Evolutionary conservation across 495 filamentous ascomycete species (phyloP), one percentile per base, ranked within the genome.

Genomic region (Astrothelium subdiscretum): DNA sequence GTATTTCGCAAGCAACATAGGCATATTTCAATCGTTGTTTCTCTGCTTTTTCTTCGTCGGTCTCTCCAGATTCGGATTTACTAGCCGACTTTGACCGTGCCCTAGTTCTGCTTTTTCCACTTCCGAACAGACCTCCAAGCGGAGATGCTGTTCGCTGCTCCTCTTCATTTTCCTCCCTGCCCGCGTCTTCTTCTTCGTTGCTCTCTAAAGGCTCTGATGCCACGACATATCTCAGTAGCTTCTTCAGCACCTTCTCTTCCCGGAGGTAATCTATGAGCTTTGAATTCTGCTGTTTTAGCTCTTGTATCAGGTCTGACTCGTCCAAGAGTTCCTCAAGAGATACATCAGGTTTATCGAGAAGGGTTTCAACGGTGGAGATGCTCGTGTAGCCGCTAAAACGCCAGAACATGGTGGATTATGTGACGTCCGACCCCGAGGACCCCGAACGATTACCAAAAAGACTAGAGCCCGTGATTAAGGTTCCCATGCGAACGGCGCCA

Each of bases 181-280:
- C 87, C 57, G 86, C 80, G 57, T 86, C 82, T 54, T 87, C 85
- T 42, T 63, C 63, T 44, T 57, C 48, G 12, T 58, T 31, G 12
- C 48, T 20, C 43, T 74, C 73, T n/a, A 73, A 59, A 2, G 63
- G 77, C 75, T 81, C 82, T 32, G 92, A 88, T 20, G 90, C 90
- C 57, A 89, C 82, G 59, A 97, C 92, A 78, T 96, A 95, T 74
- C 92, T 84, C 63, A 99, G 85, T 65, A 99, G 82, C 67, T 82
- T 86, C 74, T 90, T 85, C 67, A 99, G 83, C 61, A 96, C 86
- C 73, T 87, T 81, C 62, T 92, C 87, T 66, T 96, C 90, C 61
- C 94, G 85, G 62, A 97, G 79, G 71, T 89, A 97, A 76, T 97
- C 95, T 73, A 97, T 90, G 63, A 99, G 87, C 79, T 97, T 97